Base-by-base conservation (phyloP, 305 asterid species). In the Coffea humblotiana region DNA sequence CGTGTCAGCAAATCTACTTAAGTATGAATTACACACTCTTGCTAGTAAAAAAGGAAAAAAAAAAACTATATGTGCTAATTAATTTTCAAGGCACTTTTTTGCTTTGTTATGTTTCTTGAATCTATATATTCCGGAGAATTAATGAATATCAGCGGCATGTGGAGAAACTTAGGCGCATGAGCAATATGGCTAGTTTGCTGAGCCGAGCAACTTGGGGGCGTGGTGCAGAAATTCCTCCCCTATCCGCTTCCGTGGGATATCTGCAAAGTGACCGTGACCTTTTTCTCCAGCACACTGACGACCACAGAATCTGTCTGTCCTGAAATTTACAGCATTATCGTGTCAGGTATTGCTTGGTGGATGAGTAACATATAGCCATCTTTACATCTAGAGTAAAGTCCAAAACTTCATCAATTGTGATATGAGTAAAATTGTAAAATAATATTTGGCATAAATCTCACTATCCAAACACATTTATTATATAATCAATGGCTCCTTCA, bases 241-340 rank as follows among this genome's bases (percentile, higher is more conserved):
- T 83, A n/a, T 79, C 78, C 4, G 78, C 49, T 14, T 79, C n/a
- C 15, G 27, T 75, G 6, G 84, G 86, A 68, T 81, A 81, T 76
- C 82, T 80, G 82, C 89, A 88, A 88, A 19, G 92, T 91, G 69
- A 93, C 86, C 6, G 93, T 90, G 5, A 93, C 91, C 84, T 83
- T 92, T 85, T 92, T 94, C 83, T 92, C 94, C 83, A 87, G 11
- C 76, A 94, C 88, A 82, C 91, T 89, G 27, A 90, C 82, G 91
- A 88, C 84, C 87, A 92, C 90, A 1, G 96, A 89, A 72, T 92
- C 89, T 54, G 92, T 89, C 75, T 91, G 95, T 35, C 94, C 97
- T 94, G 83, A 64, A 47, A 79, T 70, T 5, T n/a, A 71, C 32
- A 58, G 6, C 2, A 56, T 37, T 19, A 23, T 29, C 68, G 49